Percentiles rank a stretch among this genome's conserved stretches.
Evolutionary conservation across 1,284 basidiomycete species (phyloP).

Genomic region (Malassezia dermatis): DNA sequence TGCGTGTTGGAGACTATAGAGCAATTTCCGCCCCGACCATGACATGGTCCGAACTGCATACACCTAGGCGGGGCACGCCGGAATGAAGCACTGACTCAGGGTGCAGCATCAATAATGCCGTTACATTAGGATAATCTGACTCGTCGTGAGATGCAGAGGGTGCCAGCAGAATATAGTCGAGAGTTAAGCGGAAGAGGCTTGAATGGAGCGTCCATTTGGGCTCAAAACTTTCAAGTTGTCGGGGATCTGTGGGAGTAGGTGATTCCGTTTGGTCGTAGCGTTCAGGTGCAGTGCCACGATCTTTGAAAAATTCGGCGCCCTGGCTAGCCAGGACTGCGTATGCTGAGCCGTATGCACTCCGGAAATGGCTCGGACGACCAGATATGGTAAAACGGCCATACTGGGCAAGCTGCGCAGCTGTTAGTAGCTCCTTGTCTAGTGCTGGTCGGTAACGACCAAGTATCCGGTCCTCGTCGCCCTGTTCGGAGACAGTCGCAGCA

Average conservation of each 20-base stretch:
- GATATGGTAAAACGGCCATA: constrained; percentile 51
- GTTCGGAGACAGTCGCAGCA: constrained; percentile 22
- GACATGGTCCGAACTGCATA: constrained; percentile 79
- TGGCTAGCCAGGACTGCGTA: constrained; percentile 40
- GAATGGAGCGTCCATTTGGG: constrained; percentile 47
- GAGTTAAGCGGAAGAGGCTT: constrained; percentile 39
- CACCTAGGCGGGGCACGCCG: constrained; percentile 67
- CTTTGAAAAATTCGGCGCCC: constrained; percentile 28
- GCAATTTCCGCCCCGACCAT: constrained; percentile 55
- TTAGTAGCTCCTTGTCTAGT: constrained; percentile 55
- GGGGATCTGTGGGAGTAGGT: constrained; percentile 24
- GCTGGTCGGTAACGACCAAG: constrained; percentile 19
- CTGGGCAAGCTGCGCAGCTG: constrained; percentile 55
- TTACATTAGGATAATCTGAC: constrained; percentile 50
- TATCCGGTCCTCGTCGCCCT: constrained; percentile 30
- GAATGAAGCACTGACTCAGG: constrained; percentile 57
- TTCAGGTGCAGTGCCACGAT: constrained; percentile 22
- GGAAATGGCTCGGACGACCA: constrained; percentile 13
- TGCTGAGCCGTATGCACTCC: constrained; percentile 51
- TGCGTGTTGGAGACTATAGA: background rate
- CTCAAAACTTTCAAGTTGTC: constrained; percentile 28
- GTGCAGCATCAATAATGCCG: constrained; percentile 60
- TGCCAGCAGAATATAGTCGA: constrained; percentile 65
- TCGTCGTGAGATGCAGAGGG: background rate
- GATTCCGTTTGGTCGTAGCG: constrained; percentile 34